Conservation (phyloP, 108 stramenopile species). For the Cyclotella choctawhatcheeana region DNA sequence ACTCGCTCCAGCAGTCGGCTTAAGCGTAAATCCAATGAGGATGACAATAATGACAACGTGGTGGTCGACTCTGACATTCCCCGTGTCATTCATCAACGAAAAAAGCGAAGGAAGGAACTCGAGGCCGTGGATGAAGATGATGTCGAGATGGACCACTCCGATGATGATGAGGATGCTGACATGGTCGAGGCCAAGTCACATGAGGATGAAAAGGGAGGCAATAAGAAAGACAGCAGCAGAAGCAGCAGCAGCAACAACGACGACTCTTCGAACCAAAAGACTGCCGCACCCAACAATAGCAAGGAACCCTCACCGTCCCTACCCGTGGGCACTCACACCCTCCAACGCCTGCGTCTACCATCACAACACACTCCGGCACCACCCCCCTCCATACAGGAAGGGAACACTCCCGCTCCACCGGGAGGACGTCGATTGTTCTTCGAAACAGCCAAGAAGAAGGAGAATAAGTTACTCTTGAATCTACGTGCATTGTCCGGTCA, state of each 20-base stretch:
- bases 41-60: no score
- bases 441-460: conserved; percentile 24
- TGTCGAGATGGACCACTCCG: background rate
- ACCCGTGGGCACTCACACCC: background rate
- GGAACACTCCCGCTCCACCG: conserved; percentile 17
- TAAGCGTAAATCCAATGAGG: background rate
- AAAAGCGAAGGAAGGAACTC: background rate
- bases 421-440: conserved; percentile 39
- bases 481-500: background rate
- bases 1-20: background rate
- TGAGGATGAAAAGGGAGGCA: background rate
- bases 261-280: no score
- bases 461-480: background rate
- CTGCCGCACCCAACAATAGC: background rate
- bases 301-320: background rate
- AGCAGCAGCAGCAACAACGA: background rate
- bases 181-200: background rate
- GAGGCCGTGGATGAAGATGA: background rate
- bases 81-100: background rate
- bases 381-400: background rate
- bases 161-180: conserved; percentile 1
- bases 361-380: conserved; percentile 45
- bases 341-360: conserved; percentile 27
- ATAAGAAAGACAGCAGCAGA: background rate
- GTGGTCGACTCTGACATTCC: no score